These are phyloP conservation scores for Geranium incanum DNA, from an alignment of 441 rosid species.

Conservation along the genomic window DNA sequence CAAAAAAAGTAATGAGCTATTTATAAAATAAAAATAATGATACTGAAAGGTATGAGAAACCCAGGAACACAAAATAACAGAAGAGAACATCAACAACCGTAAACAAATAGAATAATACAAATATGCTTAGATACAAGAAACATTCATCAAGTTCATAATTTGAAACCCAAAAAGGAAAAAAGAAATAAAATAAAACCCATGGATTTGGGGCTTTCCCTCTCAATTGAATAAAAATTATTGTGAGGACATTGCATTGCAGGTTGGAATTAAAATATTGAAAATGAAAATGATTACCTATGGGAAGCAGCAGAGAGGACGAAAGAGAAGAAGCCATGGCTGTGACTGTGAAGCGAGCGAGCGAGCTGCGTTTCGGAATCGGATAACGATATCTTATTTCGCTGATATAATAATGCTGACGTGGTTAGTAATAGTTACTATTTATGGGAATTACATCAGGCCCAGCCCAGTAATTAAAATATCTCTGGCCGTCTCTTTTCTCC, in stretches of 20 bases:
- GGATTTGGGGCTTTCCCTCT: too few species aligned
- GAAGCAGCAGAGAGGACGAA: constrained; percentile 41
- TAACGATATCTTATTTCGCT: neutral
- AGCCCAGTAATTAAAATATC: too few species aligned
- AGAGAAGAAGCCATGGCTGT: constrained; percentile 27
- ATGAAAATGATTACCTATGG: constrained; percentile 31
- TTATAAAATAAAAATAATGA: neutral
- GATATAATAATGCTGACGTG: neutral
- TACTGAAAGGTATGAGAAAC: neutral
- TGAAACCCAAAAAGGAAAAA: neutral
- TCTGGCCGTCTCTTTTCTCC: too few species aligned
- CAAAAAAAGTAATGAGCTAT: neutral
- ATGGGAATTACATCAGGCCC: too few species aligned
- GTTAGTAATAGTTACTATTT: too few species aligned
- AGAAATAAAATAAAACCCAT: too few species aligned
- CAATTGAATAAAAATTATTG: too few species aligned
- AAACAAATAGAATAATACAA: too few species aligned
- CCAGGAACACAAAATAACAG: neutral
- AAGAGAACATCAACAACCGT: neutral
- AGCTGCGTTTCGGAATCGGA: constrained; percentile 1
- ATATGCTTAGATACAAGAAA: neutral
- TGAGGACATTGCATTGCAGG: neutral
- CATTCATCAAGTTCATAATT: neutral
- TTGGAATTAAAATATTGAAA: neutral
- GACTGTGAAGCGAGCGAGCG: neutral